Conservation (phyloP, 352 stramenopile species). For the Thalassiosira exigua region DNA sequence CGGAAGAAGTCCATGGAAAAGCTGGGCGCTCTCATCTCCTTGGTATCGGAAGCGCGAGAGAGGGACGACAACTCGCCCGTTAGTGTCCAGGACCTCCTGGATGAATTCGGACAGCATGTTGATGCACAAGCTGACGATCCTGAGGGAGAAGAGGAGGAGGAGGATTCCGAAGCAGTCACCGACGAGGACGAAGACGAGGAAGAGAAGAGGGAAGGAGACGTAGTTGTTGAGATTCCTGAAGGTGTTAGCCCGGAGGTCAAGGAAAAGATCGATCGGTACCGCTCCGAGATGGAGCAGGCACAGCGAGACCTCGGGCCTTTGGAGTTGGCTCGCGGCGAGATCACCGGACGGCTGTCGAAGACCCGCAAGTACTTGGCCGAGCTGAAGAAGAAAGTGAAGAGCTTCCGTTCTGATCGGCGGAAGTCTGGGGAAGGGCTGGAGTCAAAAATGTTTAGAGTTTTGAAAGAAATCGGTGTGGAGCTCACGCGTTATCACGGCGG, state of each 20-base stretch:
- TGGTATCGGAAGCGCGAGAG: neutral
- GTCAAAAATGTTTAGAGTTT: slow-evolving; percentile 25
- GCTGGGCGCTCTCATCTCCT: neutral
- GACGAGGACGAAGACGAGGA: neutral
- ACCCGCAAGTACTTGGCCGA: neutral
- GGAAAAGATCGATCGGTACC: neutral
- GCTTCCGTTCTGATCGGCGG: neutral
- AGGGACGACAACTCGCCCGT: neutral
- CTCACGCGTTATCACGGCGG: slow-evolving; percentile 38
- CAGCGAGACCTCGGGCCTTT: neutral
- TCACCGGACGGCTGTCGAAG: neutral
- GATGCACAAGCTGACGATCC: neutral
- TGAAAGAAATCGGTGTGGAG: slow-evolving; percentile 22
- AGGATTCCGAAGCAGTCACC: neutral
- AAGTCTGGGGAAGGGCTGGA: slow-evolving; percentile 8
- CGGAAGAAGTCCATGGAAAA: neutral
- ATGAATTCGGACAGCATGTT: neutral
- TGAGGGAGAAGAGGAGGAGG: neutral
- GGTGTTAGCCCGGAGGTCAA: neutral
- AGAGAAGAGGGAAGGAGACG: no score
- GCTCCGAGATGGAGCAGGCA: neutral
- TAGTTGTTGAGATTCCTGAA: neutral
- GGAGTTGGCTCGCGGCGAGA: neutral
- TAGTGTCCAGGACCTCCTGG: neutral
- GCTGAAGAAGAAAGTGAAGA: neutral